Percentiles rank a stretch among this genome's conserved stretches.
phyloP scores from a whole-genome alignment of 768 basidiomycete species.

The Lactarius deliciosus region DNA sequence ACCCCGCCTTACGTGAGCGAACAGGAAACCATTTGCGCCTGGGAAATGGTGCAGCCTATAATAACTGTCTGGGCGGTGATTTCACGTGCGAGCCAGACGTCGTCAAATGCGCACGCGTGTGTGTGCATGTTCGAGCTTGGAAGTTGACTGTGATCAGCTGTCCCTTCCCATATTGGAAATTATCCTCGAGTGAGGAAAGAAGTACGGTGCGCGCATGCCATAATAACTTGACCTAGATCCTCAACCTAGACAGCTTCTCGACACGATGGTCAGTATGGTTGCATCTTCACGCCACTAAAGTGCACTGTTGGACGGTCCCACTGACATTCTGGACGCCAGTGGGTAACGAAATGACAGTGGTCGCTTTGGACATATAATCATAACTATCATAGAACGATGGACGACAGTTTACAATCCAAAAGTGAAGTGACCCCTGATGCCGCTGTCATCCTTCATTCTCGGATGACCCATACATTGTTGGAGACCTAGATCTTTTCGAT shows the following conservation, averaged over 20 bases:
- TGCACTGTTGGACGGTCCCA: neutral
- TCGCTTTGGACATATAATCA: neutral
- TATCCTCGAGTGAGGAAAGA: neutral
- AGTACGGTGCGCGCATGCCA: neutral
- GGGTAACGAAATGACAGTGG: neutral
- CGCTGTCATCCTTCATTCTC: neutral
- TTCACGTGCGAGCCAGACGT: too few species aligned
- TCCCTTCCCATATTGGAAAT: too few species aligned
- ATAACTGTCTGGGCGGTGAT: neutral
- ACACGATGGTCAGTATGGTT: neutral
- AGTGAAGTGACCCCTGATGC: neutral
- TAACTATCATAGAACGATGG: too few species aligned
- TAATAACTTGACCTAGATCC: neutral
- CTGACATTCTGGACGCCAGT: neutral
- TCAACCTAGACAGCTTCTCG: neutral
- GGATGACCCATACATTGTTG: neutral
- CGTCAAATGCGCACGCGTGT: too few species aligned
- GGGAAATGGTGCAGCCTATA: neutral
- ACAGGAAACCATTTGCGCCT: neutral
- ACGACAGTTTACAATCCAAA: neutral
- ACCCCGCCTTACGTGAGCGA: neutral
- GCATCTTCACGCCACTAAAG: neutral
- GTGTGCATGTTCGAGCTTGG: too few species aligned
- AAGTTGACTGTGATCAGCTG: too few species aligned
- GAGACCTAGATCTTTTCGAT: neutral